Base-by-base conservation (phyloP, 768 basidiomycete genomes). In the Candolleomyces aberdarensis region DNA sequence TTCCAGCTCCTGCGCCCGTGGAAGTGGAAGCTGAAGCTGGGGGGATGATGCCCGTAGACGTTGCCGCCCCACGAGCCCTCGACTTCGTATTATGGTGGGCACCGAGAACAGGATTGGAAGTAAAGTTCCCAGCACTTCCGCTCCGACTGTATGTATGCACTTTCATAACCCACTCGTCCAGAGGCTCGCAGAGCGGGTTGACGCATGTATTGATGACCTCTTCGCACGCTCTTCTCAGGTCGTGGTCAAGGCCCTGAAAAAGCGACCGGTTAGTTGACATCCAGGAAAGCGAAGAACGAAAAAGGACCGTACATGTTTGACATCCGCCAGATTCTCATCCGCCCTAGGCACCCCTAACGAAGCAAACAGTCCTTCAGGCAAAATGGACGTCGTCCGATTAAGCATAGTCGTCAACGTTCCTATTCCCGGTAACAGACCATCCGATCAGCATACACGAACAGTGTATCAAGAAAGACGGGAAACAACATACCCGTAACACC, bases 211-310 rank as follows among this genome's bases (percentile, higher is more conserved):
- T 73, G 60, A 98, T 96, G 41, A 94, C 82, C 44, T 86, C 85
- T 75, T 96, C 94, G 74, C 96, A 98, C 0, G 87, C 88, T 17
- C 79, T 78, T 68, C 94, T 92, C 31, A 98, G 84, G 32, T 89
- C 90, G 52, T 87, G 81, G 74, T 98, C 96, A 65, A 97, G 89
- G 61, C 88, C 89, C 92, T 96, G 39, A 9, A 32, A 31, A 20
- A 60, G 11, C 11, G 20, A 6, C 32, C 29, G 2, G 36, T 36
- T 36, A 49, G 32, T 51, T 41, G 20, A 57, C 19, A 11, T 36
- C 11, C 8, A 46, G 29, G 40, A 44, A 26, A 43, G 1, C 29
- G 14, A 51, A 36, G 56, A 54, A 47, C 22, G 54, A 43, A 20
- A 39, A 26, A 26, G 26, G 22, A 43, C 73, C 81, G 56, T 67